Evolutionary conservation across 2,329 filamentous ascomycete genomes (phyloP).

Genomic region (Hymenoscyphus linearis): DNA sequence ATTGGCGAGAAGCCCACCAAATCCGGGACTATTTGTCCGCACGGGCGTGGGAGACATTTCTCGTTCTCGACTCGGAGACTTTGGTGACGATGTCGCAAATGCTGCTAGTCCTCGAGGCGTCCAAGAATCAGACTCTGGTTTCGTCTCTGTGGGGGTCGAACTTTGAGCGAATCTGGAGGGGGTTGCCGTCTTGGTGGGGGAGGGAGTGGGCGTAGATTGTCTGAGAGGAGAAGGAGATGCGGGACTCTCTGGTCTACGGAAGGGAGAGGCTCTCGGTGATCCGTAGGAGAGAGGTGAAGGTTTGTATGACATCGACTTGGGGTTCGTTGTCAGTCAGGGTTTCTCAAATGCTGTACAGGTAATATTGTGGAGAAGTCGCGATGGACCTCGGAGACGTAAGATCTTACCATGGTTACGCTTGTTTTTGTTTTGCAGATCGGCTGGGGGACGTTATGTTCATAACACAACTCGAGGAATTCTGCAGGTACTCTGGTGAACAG

Average conservation of each 20-base stretch:
- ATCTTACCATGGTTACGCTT: slow-evolving; percentile 12
- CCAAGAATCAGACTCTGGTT: slow-evolving; percentile 30
- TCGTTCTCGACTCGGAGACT: slow-evolving; percentile 24
- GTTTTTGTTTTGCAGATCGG: background rate
- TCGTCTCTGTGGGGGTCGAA: slow-evolving; percentile 37
- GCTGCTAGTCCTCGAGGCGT: slow-evolving; percentile 31
- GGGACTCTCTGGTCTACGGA: slow-evolving; percentile 56
- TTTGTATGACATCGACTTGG: slow-evolving; percentile 47
- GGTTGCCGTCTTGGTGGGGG: slow-evolving; percentile 45
- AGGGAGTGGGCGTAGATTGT: slow-evolving; percentile 54
- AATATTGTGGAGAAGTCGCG: slow-evolving; percentile 17
- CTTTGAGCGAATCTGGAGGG: slow-evolving; percentile 38
- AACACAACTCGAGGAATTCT: background rate
- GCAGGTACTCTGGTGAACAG: background rate
- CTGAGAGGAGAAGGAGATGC: slow-evolving; percentile 61
- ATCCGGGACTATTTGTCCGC: slow-evolving; percentile 22
- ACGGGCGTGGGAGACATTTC: slow-evolving; percentile 30
- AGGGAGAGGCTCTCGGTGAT: slow-evolving; percentile 63
- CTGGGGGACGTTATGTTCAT: background rate
- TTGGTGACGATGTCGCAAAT: slow-evolving; percentile 20
- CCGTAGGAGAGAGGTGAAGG: slow-evolving; percentile 68
- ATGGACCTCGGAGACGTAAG: slow-evolving; percentile 13
- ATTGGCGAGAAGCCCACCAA: slow-evolving; percentile 26
- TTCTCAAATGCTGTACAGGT: background rate
- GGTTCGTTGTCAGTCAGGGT: background rate